Evolutionary conservation across 2,329 filamentous ascomycete genomes (phyloP), one percentile per base, ranked within the genome.

Genomic region (Aureobasidium vineae): DNA sequence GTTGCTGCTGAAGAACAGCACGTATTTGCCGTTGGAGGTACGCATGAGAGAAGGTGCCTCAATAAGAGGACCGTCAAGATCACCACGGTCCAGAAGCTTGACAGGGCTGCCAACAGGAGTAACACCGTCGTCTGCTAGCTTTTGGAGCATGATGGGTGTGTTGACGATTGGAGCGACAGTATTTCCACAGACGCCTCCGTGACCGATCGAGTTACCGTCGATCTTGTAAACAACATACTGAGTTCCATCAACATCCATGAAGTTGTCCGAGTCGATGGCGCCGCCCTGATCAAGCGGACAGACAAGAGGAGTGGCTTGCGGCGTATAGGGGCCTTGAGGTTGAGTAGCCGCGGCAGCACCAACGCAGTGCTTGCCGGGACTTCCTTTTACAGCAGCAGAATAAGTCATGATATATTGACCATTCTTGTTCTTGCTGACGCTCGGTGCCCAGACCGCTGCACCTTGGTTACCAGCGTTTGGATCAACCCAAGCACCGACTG

Each of bases 391-490:
- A 15, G 71, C 71, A 15, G 72, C 73, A 11, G 68, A 71, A 70
- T 71, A 74, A 63, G 73, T 73, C 69, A 75, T 69, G 16, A 73
- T 57, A 57, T 70, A 75, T 13, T 67, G 68, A 16, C 72, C 72
- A 19, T 73, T 69, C 28, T 69, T 68, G 47, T 70, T 69, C 19
- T 68, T 67, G 49, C 64, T 72, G 28, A 77, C 73, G 47, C 76
- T 74, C 0, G 76, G 77, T 8, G 75, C 77, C 77, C 77, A 78
- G 3, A 77, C 70, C 23, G 69, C 70, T 21, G 73, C 69, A 53
- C 63, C 67, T 43, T 70, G 67, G 2, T 70, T 70, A 8, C 69
- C 66, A 26, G 67, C 70, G 6, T 71, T 68, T 23, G 63, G 33
- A 33, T 70, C 69, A 47, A 70, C 73, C 75, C 74, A 77, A 16